Evolutionary conservation across 2,329 filamentous ascomycete genomes (phyloP).

Genomic region (Clarireedia paspali): DNA sequence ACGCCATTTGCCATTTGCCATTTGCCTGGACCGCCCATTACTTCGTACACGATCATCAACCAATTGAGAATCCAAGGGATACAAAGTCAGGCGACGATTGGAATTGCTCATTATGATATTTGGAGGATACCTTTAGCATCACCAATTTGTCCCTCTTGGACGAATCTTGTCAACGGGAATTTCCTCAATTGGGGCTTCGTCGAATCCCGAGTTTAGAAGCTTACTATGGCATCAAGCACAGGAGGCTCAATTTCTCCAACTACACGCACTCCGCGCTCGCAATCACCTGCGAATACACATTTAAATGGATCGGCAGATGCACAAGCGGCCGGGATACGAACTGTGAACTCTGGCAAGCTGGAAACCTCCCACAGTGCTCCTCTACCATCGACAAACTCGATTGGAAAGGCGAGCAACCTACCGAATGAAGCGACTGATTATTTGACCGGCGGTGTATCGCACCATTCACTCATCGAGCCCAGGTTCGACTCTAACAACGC

Average conservation of each 20-base stretch:
- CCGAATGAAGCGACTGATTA: slow-evolving; percentile 26
- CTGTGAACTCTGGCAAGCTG: slow-evolving; percentile 17
- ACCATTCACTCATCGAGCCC: slow-evolving; percentile 10
- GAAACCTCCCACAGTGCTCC: slow-evolving; percentile 10
- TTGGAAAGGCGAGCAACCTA: slow-evolving; percentile 13
- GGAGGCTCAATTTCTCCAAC: slow-evolving; percentile 32
- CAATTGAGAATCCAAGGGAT: not conserved
- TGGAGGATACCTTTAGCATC: not conserved
- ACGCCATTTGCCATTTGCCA: no score
- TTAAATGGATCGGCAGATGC: slow-evolving; percentile 20
- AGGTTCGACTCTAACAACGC: not conserved
- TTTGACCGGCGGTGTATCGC: slow-evolving; percentile 27
- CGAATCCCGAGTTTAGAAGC: not conserved
- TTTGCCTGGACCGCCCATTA: not conserved
- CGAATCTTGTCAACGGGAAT: not conserved
- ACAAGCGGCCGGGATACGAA: slow-evolving; percentile 23
- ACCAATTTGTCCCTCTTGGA: not conserved
- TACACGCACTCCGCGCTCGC: slow-evolving; percentile 26
- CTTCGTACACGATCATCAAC: not conserved
- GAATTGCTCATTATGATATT: slow-evolving; percentile 1
- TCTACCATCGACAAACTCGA: slow-evolving; percentile 12
- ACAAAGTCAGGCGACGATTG: not conserved
- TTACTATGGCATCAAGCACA: slow-evolving; percentile 22
- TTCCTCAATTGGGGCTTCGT: no score
- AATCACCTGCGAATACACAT: slow-evolving; percentile 20